Percentiles rank a stretch among this genome's conserved stretches.
These are phyloP conservation scores for Penicillium crystallinum DNA, from an alignment of 495 filamentous ascomycete species.

Conservation along the genomic window DNA sequence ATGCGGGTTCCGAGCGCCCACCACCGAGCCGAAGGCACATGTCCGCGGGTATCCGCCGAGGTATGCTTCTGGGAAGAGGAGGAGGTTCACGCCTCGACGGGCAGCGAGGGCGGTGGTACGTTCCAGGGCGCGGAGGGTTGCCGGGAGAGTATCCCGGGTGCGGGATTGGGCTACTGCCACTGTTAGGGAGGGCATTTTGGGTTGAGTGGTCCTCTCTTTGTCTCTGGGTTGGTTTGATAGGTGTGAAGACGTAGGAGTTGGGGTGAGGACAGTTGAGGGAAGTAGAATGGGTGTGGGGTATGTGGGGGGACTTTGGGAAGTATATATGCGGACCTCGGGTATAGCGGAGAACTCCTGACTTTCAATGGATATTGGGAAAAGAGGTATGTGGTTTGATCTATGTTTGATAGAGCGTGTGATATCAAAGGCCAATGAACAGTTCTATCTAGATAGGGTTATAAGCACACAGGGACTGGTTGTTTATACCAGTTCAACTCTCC, in stretches of 20 bases:
- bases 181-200: background rate
- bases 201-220: background rate
- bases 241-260: background rate
- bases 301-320: too few species aligned
- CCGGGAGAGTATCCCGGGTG: conserved; percentile 57
- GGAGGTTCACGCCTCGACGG: conserved; percentile 56
- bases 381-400: too few species aligned
- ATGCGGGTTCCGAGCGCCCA: conserved; percentile 60
- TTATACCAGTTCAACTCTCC: too few species aligned
- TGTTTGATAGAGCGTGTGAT: too few species aligned
- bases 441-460: too few species aligned
- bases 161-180: conserved; percentile 54
- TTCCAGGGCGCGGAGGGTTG: conserved; percentile 63
- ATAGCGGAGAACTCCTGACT: too few species aligned
- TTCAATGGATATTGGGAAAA: too few species aligned
- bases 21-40: conserved; percentile 66
- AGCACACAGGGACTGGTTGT: too few species aligned
- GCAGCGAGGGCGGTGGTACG: conserved; percentile 43
- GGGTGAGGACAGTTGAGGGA: too few species aligned
- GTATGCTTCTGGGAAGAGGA: conserved; percentile 92
- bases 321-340: too few species aligned
- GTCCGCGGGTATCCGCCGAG: conserved; percentile 89
- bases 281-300: too few species aligned
- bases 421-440: too few species aligned
- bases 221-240: background rate